These are phyloP conservation scores for Coccomyxa sp. DNA, from an alignment of 139 green algal species.

Conservation along the genomic window DNA sequence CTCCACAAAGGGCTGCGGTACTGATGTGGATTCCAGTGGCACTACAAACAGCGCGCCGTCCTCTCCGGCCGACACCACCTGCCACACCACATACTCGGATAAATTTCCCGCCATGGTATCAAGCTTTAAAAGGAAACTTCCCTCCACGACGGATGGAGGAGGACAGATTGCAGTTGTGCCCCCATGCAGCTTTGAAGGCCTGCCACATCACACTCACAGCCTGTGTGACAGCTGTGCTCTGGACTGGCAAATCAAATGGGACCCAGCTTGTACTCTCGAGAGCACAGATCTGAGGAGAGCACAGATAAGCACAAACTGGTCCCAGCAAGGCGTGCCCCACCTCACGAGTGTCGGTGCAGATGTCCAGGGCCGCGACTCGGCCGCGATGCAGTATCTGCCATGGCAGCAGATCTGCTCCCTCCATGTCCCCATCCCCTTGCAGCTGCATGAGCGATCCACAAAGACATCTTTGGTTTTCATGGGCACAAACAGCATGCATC, in stretches of 20 bases:
- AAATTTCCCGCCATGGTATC: background rate
- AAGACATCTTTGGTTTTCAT: background rate
- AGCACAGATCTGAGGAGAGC: too few relatives aligned
- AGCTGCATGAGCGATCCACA: background rate
- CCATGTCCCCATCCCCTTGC: background rate
- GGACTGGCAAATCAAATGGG: too few relatives aligned
- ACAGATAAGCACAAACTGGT: too few relatives aligned
- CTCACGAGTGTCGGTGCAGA: background rate
- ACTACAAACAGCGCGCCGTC: background rate
- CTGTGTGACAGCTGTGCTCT: too few relatives aligned
- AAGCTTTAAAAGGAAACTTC: too few relatives aligned
- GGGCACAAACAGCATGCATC: too few relatives aligned
- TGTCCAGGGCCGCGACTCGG: background rate
- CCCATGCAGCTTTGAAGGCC: too few relatives aligned
- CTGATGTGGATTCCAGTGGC: background rate
- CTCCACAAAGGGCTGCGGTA: background rate
- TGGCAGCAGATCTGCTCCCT: slow-evolving; percentile 3
- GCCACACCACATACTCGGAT: background rate
- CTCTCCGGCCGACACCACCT: background rate
- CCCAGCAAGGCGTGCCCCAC: background rate
- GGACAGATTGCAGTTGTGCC: too few relatives aligned
- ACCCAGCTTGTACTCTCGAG: too few relatives aligned
- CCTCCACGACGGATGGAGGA: too few relatives aligned
- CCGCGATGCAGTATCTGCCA: slow-evolving; percentile 1
- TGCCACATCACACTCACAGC: too few relatives aligned